Evolutionary conservation across 2,329 filamentous ascomycete genomes (phyloP), one percentile per base, ranked within the genome.

Genomic region (Aspergillus uvarum): DNA sequence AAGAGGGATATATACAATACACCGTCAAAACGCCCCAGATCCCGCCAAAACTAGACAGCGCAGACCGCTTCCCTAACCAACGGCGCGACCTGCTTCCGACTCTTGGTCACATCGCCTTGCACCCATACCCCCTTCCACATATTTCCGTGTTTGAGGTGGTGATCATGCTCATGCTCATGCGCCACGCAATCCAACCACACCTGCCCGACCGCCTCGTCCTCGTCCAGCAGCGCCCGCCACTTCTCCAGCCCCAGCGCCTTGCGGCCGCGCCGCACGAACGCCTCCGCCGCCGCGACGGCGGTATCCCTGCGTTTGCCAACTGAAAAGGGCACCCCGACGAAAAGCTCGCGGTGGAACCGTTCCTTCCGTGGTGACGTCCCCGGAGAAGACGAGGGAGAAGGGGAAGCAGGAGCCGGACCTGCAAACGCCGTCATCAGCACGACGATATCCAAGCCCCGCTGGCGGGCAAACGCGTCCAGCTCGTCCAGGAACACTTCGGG

Each of bases 41-140:
- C 14, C 11, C 10, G 4, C 11, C 32, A 16, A 35, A 22, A 3
- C 22, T 22, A 70, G 35, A 69, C 35, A 35, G 63, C 65, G 16
- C 68, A 55, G 48, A 80, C 73, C 1, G 80, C 79, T 63, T 80
- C 77, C 63, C 85, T 79, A 54, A 88, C 67, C 68, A 88, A 67
- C 55, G 86, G 86, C 16, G 81, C 86, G 53, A 88, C 85, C 74
- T 84, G 82, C 73, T 89, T 89, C 63, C 86, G 79, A 68, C 85
- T 88, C 62, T 84, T 83, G 50, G 80, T 79, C 48, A 85, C 74
- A 61, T 86, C 80, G 16, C 74, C 76, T 71, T 88, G 85, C 64
- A 79, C 74, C 85, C 85, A 88, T 4, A 85, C 69, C 54, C 76
- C 79, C 61, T 77, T 77, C 75, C 76, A 81, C 38, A 73, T 59